Evolutionary conservation across 2,329 filamentous ascomycete genomes (phyloP).

Genomic region (Sarocladiaceae sp.): DNA sequence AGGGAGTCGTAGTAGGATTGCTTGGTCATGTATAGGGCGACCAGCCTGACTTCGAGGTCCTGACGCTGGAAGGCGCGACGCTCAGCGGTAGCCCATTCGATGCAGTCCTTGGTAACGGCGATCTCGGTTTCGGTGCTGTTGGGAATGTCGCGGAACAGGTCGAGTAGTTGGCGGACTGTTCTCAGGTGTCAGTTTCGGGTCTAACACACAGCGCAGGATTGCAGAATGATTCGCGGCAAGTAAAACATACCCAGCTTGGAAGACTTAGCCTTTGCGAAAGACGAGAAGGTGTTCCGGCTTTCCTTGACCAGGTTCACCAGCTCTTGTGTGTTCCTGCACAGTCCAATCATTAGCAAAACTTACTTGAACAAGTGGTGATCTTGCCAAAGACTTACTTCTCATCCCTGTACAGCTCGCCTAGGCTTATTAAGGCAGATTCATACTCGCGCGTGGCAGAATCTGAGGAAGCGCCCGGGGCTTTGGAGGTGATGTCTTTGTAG

Average conservation of each 20-base stretch:
- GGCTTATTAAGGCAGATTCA: slow-evolving; percentile 78
- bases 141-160: slow-evolving; percentile 90
- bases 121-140: slow-evolving; percentile 94
- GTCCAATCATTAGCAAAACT: slow-evolving; percentile 22
- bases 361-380: background rate
- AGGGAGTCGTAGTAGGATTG: slow-evolving; percentile 96
- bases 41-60: slow-evolving; percentile 94
- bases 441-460: slow-evolving; percentile 89
- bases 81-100: slow-evolving; percentile 97
- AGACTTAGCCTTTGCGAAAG: slow-evolving; percentile 98
- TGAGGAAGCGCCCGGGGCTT: slow-evolving; percentile 74
- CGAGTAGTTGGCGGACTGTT: slow-evolving; percentile 89
- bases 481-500: slow-evolving; percentile 86
- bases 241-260: slow-evolving; percentile 79
- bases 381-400: slow-evolving; percentile 57
- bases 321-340: slow-evolving; percentile 68
- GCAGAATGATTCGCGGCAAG: background rate
- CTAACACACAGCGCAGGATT: background rate
- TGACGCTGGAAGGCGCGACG: slow-evolving; percentile 94
- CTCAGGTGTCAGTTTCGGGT: background rate
- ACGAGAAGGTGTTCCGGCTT: slow-evolving; percentile 86
- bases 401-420: slow-evolving; percentile 92
- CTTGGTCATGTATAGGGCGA: slow-evolving; percentile 93
- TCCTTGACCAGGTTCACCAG: slow-evolving; percentile 86
- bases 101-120: slow-evolving; percentile 94